Evolutionary conservation across 2,329 filamentous ascomycete genomes (phyloP).

Genomic region (Fusarium sp.): DNA sequence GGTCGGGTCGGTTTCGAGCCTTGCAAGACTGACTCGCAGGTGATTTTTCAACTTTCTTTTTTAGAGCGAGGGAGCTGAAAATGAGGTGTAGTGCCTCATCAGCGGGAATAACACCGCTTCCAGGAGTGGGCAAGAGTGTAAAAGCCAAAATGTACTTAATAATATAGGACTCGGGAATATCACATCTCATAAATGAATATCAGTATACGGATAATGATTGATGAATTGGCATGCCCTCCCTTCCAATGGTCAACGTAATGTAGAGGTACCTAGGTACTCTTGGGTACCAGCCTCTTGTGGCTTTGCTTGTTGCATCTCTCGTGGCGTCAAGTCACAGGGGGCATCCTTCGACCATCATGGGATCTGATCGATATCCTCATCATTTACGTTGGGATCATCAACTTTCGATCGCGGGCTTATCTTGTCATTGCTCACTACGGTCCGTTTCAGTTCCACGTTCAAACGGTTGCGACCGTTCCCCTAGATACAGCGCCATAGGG

Average conservation of each 20-base stretch:
- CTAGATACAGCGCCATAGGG: slow-evolving; percentile 20
- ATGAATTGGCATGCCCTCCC: not conserved
- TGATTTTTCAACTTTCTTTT: not conserved
- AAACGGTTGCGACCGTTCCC: not conserved
- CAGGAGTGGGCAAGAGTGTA: not conserved
- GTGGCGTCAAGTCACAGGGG: slow-evolving; percentile 19
- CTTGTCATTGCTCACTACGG: not conserved
- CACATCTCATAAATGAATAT: not conserved
- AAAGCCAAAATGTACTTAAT: not conserved
- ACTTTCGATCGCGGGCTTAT: not conserved
- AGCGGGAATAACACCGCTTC: not conserved
- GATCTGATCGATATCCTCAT: slow-evolving; percentile 19
- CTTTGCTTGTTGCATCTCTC: not conserved
- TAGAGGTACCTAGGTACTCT: not conserved
- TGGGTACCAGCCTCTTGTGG: slow-evolving; percentile 23
- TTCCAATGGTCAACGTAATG: not conserved
- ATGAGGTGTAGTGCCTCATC: not conserved
- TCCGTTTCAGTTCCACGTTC: not conserved
- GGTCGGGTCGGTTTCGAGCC: slow-evolving; percentile 11
- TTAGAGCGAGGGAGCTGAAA: not conserved
- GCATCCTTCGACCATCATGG: not conserved
- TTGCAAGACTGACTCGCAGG: slow-evolving; percentile 26
- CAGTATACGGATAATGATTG: no score
- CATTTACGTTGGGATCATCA: not conserved
- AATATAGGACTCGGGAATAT: not conserved